Evolutionary conservation across 352 stramenopile species (phyloP).

Genomic region (Globisporangium canariense): DNA sequence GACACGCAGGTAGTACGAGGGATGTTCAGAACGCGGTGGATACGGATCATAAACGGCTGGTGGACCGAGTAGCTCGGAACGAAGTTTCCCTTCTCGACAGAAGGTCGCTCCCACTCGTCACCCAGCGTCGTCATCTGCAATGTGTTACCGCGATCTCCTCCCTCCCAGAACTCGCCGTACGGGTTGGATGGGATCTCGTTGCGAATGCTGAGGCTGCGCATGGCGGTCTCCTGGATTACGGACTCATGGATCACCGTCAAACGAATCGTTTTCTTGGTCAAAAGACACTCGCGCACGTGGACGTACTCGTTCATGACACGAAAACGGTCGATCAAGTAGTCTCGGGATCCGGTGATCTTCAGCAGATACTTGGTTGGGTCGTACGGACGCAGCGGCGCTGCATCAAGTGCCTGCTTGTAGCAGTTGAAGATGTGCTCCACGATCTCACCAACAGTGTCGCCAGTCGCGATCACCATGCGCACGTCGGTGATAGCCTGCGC

Average conservation of each 20-base stretch:
- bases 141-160: slow-evolving; percentile 47
- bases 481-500: slow-evolving; percentile 81
- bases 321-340: slow-evolving; percentile 84
- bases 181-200: slow-evolving; percentile 55
- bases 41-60: slow-evolving; percentile 64
- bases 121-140: slow-evolving; percentile 73
- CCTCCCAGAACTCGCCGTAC: slow-evolving; percentile 55
- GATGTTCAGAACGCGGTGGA: slow-evolving; percentile 84
- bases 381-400: slow-evolving; percentile 70
- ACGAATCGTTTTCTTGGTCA: slow-evolving; percentile 85
- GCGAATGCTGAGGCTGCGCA: slow-evolving; percentile 74
- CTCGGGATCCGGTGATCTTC: slow-evolving; percentile 82
- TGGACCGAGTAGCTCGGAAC: slow-evolving; percentile 56
- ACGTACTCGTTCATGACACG: slow-evolving; percentile 87
- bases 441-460: slow-evolving; percentile 84
- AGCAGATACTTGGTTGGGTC: slow-evolving; percentile 79
- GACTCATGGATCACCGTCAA: slow-evolving; percentile 85
- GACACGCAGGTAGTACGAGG: slow-evolving; percentile 60
- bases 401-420: slow-evolving; percentile 79
- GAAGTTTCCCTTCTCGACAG: slow-evolving; percentile 26
- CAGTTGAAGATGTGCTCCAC: slow-evolving; percentile 89
- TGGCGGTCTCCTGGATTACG: slow-evolving; percentile 78
- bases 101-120: slow-evolving; percentile 62
- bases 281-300: slow-evolving; percentile 78
- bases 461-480: slow-evolving; percentile 78